Conservation (phyloP, 805 yeast genomes). For the Lipomyces starkeyi region DNA sequence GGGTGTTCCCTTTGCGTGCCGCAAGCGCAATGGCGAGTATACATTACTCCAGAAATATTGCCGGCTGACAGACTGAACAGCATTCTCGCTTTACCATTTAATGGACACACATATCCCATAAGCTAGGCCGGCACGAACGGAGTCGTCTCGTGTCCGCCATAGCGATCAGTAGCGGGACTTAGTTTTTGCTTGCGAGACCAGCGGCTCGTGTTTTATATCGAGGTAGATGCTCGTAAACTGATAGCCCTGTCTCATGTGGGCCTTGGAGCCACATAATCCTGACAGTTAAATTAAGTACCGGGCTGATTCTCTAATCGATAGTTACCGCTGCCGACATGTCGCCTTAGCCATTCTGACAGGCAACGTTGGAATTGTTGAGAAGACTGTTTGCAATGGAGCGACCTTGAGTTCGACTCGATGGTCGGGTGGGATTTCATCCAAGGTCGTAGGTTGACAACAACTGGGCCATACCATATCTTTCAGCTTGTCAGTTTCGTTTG, state of each 20-base stretch:
- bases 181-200: background rate
- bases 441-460: conserved; percentile 31
- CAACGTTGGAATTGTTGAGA: conserved; percentile 1
- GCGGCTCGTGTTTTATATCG: background rate
- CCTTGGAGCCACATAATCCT: background rate
- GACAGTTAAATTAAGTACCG: background rate
- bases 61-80: no score
- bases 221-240: background rate
- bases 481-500: conserved; percentile 29
- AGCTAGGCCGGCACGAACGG: background rate
- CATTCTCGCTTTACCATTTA: no score
- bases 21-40: background rate
- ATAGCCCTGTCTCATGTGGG: background rate
- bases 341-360: background rate
- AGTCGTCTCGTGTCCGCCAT: background rate
- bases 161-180: no score
- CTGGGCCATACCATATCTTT: conserved; percentile 34
- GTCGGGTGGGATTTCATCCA: conserved; percentile 31
- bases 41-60: no score
- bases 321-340: conserved; percentile 6
- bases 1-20: background rate
- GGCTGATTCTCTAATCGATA: conserved; percentile 2
- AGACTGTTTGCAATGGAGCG: conserved; percentile 19
- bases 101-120: background rate
- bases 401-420: conserved; percentile 29